phyloP scores from a whole-genome alignment of 129 eudicot genomes.

The sunflower (Helianthus annuus) region DNA sequence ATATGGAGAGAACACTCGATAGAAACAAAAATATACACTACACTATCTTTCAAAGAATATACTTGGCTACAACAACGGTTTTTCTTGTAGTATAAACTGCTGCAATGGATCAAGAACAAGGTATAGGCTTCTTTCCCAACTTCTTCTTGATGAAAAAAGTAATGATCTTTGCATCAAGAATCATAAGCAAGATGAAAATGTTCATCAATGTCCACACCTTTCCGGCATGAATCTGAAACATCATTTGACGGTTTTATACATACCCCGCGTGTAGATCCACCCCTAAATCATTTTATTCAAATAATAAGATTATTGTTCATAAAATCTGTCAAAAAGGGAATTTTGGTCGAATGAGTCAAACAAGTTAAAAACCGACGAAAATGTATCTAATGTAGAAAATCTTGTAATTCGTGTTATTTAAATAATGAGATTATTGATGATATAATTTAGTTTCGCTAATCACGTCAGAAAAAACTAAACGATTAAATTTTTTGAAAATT shows the following conservation, averaged over 20 bases:
- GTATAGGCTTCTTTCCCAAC: conserved; percentile 10
- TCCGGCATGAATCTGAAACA: conserved; percentile 24
- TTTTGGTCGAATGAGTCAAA: background rate
- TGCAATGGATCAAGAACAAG: conserved; percentile 29
- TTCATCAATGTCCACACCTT: conserved; percentile 10
- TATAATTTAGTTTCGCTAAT: background rate
- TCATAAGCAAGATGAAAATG: conserved; percentile 20
- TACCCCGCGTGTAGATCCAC: background rate
- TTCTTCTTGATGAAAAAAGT: conserved; percentile 17
- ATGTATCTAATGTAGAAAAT: background rate
- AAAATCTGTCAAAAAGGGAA: background rate
- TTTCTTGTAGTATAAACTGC: conserved; percentile 25
- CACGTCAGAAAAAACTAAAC: background rate
- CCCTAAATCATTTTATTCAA: background rate
- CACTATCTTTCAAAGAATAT: conserved; percentile 20
- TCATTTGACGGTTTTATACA: background rate
- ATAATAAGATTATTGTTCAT: background rate
- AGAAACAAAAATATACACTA: conserved; percentile 4
- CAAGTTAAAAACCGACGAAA: background rate
- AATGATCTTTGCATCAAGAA: conserved; percentile 22
- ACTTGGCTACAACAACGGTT: conserved; percentile 16
- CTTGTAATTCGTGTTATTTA: background rate
- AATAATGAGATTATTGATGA: background rate
- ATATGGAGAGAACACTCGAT: conserved; percentile 16
- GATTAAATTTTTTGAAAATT: background rate